These are phyloP conservation scores for Priceomyces medius DNA, from an alignment of 805 yeast species.

Conservation along the genomic window DNA sequence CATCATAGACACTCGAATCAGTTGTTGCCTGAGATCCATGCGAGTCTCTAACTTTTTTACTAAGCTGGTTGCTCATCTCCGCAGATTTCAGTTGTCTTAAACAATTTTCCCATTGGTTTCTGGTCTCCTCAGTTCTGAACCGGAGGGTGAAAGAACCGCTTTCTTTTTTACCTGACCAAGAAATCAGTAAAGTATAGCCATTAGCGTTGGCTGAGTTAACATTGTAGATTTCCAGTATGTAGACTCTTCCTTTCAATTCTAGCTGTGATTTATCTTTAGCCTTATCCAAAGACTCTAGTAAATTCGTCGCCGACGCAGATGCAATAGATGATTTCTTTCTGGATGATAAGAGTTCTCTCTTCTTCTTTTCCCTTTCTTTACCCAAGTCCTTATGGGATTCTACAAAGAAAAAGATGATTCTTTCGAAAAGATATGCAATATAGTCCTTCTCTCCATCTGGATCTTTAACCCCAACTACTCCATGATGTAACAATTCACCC, in stretches of 20 bases:
- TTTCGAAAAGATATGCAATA: slow-evolving; percentile 83
- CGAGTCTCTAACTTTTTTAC: slow-evolving; percentile 35
- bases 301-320: slow-evolving; percentile 33
- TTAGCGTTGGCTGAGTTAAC: slow-evolving; percentile 33
- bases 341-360: slow-evolving; percentile 40
- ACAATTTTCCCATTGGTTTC: slow-evolving; percentile 79
- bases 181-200: slow-evolving; percentile 61
- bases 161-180: slow-evolving; percentile 86
- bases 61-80: slow-evolving; percentile 41
- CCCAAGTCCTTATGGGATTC: slow-evolving; percentile 19
- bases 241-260: slow-evolving; percentile 79
- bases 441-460: slow-evolving; percentile 79
- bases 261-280: slow-evolving; percentile 29
- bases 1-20: slow-evolving; percentile 25
- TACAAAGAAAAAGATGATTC: slow-evolving; percentile 49
- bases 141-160: slow-evolving; percentile 81
- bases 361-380: slow-evolving; percentile 31
- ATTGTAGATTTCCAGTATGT: slow-evolving; percentile 61
- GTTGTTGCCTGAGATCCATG: slow-evolving; percentile 26
- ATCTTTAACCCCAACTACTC: slow-evolving; percentile 67
- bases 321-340: slow-evolving; percentile 51
- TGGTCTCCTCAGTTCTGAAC: slow-evolving; percentile 78
- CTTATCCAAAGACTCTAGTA: slow-evolving; percentile 33
- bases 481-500: slow-evolving; percentile 81
- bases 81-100: slow-evolving; percentile 48